These are phyloP conservation scores for Cyberlindnera misumaiensis DNA, from an alignment of 805 yeast species.

Conservation along the genomic window DNA sequence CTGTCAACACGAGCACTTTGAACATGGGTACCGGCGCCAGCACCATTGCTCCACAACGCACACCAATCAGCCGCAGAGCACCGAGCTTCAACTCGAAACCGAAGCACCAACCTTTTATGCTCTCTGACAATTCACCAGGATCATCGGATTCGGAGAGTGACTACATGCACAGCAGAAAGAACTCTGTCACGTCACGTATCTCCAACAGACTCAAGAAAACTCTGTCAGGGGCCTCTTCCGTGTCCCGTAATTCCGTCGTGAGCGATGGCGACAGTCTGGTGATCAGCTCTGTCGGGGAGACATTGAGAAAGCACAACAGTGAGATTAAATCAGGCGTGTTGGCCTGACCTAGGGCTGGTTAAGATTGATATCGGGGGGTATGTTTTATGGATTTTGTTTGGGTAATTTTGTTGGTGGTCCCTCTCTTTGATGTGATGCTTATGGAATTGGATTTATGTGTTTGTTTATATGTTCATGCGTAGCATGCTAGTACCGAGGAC, in stretches of 20 bases:
- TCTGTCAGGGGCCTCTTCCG: slow-evolving; percentile 7
- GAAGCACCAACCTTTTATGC: slow-evolving; percentile 20
- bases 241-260: slow-evolving; percentile 11
- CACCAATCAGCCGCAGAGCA: slow-evolving; percentile 8
- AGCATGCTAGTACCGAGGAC: too few relatives aligned
- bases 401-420: not conserved
- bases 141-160: slow-evolving; percentile 25
- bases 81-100: slow-evolving; percentile 25
- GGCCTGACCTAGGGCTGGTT: not conserved
- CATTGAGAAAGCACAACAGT: slow-evolving; percentile 25
- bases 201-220: slow-evolving; percentile 8
- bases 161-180: slow-evolving; percentile 10
- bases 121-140: slow-evolving; percentile 19
- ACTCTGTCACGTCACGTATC: slow-evolving; percentile 10
- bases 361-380: too few relatives aligned
- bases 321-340: slow-evolving; percentile 19
- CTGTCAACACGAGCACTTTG: slow-evolving; percentile 4
- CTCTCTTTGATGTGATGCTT: too few relatives aligned
- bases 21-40: slow-evolving; percentile 4
- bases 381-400: not conserved
- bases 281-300: slow-evolving; percentile 28
- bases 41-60: slow-evolving; percentile 20
- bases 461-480: too few relatives aligned
- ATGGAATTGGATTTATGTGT: too few relatives aligned
- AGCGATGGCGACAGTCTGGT: slow-evolving; percentile 23